Conservation (phyloP, 331 rosid genomes). For the Erythrophleum ivorense region DNA sequence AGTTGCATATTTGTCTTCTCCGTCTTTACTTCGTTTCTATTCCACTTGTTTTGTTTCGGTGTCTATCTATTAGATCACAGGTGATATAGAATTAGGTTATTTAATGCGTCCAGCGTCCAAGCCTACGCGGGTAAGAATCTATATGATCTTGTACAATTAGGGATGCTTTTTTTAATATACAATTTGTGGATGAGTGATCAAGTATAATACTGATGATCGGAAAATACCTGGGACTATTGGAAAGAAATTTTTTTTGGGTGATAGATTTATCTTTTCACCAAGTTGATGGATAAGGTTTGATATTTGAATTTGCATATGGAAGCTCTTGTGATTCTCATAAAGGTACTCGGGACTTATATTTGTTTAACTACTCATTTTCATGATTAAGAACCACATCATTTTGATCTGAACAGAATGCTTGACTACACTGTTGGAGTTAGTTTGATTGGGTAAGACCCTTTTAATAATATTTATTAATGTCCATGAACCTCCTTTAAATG, state of each 20-base stretch:
- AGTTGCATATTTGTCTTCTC: constrained; percentile 48
- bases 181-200: constrained; percentile 37
- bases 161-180: constrained; percentile 35
- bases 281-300: constrained; percentile 46
- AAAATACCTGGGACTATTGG: constrained; percentile 47
- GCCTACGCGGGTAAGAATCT: constrained; percentile 23
- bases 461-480: constrained; percentile 34
- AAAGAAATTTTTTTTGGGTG: constrained; percentile 41
- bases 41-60: constrained; percentile 36
- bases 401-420: constrained; percentile 34
- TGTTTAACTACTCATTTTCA: constrained; percentile 15
- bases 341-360: constrained; percentile 41
- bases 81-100: constrained; percentile 44
- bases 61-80: constrained; percentile 26
- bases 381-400: constrained; percentile 40
- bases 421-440: constrained; percentile 34
- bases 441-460: constrained; percentile 27
- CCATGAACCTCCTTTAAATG: constrained; percentile 17
- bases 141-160: constrained; percentile 32
- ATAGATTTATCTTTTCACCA: constrained; percentile 42
- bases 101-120: constrained; percentile 25
- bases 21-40: constrained; percentile 28
- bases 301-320: constrained; percentile 36
- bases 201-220: constrained; percentile 39
- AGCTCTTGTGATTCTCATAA: constrained; percentile 46